These are phyloP conservation scores for Dothideomycetes sp. DNA, from an alignment of 2,329 filamentous ascomycete species.

Conservation along the genomic window DNA sequence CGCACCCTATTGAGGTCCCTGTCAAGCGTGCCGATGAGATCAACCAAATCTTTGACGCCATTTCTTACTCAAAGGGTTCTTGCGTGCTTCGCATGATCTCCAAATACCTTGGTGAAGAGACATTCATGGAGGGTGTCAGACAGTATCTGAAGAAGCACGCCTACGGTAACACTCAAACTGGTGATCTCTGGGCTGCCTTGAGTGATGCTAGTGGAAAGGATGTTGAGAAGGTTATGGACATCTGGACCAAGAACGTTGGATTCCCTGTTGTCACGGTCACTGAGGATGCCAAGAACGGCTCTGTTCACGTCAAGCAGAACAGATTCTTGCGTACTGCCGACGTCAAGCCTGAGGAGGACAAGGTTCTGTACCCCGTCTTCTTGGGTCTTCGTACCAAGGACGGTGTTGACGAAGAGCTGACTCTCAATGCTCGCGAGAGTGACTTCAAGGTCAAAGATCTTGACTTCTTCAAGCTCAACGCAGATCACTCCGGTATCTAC, in stretches of 20 bases:
- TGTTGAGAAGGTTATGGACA: constrained; percentile 81
- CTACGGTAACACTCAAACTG: constrained; percentile 89
- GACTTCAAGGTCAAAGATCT: constrained; percentile 67
- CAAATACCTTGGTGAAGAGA: constrained; percentile 84
- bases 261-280: constrained; percentile 85
- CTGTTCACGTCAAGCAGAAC: constrained; percentile 86
- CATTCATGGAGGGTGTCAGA: constrained; percentile 85
- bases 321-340: constrained; percentile 88
- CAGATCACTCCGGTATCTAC: constrained; percentile 88
- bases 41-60: constrained; percentile 96
- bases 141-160: constrained; percentile 91
- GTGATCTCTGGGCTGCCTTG: constrained; percentile 82
- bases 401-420: constrained; percentile 69
- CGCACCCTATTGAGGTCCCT: constrained; percentile 91
- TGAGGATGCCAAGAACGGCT: constrained; percentile 59
- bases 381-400: constrained; percentile 74
- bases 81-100: constrained; percentile 96
- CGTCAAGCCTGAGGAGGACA: constrained; percentile 85
- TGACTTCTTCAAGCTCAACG: constrained; percentile 95
- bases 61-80: constrained; percentile 94
- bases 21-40: constrained; percentile 93
- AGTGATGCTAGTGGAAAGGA: constrained; percentile 85
- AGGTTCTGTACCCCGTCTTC: constrained; percentile 82
- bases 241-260: constrained; percentile 95
- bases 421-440: constrained; percentile 62